These are phyloP conservation scores for Alternaria sp. DNA, from an alignment of 2,329 filamentous ascomycete species.

Conservation along the genomic window DNA sequence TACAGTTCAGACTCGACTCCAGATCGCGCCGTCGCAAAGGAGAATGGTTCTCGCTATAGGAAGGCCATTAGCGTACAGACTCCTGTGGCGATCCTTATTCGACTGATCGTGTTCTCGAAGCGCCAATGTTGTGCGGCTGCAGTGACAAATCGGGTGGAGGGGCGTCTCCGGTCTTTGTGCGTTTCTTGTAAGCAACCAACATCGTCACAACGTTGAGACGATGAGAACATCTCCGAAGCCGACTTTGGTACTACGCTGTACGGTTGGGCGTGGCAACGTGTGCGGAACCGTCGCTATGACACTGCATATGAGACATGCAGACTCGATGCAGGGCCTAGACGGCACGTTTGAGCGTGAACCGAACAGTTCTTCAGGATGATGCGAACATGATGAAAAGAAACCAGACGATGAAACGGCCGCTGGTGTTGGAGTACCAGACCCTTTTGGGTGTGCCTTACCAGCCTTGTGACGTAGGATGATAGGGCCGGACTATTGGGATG, in stretches of 20 bases:
- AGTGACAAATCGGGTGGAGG: slow-evolving; percentile 2
- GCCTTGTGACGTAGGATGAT: slow-evolving; percentile 4
- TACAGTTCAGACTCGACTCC: background rate
- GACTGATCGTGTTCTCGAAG: background rate
- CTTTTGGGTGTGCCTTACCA: slow-evolving; percentile 1
- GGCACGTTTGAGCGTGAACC: slow-evolving; percentile 4
- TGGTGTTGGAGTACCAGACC: slow-evolving; percentile 5
- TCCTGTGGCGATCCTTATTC: background rate
- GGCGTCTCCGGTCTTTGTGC: slow-evolving; percentile 2
- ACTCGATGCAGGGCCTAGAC: slow-evolving; percentile 2
- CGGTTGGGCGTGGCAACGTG: slow-evolving; percentile 11
- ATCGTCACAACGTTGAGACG: slow-evolving; percentile 10
- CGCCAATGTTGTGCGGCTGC: background rate
- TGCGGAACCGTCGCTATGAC: slow-evolving; percentile 3
- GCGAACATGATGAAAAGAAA: slow-evolving; percentile 6
- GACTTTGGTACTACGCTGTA: slow-evolving; percentile 12
- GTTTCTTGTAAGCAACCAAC: background rate
- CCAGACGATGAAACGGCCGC: slow-evolving; percentile 5
- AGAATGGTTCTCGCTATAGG: background rate
- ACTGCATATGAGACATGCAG: slow-evolving; percentile 7
- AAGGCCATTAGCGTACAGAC: background rate
- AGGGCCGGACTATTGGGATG: background rate
- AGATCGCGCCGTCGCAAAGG: background rate
- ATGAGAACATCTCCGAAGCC: slow-evolving; percentile 6
- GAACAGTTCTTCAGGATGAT: background rate